Percentiles rank a stretch among this genome's conserved stretches.
phyloP scores from a whole-genome alignment of 2,329 filamentous ascomycete species.

The Fonsecaea erecta region DNA sequence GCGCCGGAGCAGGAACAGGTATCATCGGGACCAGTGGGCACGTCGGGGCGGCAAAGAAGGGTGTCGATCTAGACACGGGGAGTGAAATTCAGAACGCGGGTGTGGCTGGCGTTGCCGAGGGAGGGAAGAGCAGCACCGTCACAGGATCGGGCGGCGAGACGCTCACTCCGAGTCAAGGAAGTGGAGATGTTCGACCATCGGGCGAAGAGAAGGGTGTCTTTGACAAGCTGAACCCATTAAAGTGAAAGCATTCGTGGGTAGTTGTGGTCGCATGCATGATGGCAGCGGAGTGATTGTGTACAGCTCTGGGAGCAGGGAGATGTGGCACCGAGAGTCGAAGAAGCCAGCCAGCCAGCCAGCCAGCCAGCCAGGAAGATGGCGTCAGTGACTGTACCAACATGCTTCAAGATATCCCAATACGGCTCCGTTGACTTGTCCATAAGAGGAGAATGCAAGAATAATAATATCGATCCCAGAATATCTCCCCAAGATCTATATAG shows the following conservation, averaged over 20 bases:
- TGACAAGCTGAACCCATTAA: conserved; percentile 26
- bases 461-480: background rate
- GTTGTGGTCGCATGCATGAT: background rate
- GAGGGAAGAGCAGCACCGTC: conserved; percentile 14
- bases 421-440: background rate
- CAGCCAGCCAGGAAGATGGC: too few species aligned
- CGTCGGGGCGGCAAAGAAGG: conserved; percentile 18
- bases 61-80: background rate
- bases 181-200: conserved; percentile 19
- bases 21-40: conserved; percentile 35
- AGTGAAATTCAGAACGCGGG: conserved; percentile 11
- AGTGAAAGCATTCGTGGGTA: background rate
- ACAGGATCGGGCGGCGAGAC: conserved; percentile 30
- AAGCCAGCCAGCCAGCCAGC: too few species aligned
- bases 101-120: conserved; percentile 25
- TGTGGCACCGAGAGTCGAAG: background rate
- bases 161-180: conserved; percentile 30
- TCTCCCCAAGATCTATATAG: background rate
- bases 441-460: background rate
- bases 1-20: conserved; percentile 30
- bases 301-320: background rate
- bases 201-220: conserved; percentile 16
- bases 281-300: background rate
- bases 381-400: background rate
- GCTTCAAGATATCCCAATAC: background rate